phyloP scores from a whole-genome alignment of 192 early-diverging fungal species.

The Coemansia sp. region DNA sequence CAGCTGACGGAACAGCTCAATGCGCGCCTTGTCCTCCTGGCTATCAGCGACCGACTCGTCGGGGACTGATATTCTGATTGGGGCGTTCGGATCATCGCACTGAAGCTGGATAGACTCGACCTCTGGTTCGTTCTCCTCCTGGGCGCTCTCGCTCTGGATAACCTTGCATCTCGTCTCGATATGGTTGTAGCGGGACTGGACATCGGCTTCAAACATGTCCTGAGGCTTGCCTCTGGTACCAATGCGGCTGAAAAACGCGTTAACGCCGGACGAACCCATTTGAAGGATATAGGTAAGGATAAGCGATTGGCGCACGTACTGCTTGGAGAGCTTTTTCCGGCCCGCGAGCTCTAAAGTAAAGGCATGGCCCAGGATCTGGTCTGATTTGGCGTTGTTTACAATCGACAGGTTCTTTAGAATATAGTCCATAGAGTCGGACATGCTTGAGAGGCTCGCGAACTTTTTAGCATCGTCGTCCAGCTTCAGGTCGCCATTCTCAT shows the following conservation, averaged over 20 bases:
- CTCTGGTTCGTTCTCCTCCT: slow-evolving; percentile 36
- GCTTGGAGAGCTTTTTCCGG: slow-evolving; percentile 64
- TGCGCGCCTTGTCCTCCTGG: slow-evolving; percentile 58
- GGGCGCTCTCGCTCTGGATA: slow-evolving; percentile 56
- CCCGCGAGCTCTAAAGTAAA: slow-evolving; percentile 76
- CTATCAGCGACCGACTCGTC: slow-evolving; percentile 48
- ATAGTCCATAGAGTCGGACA: slow-evolving; percentile 63
- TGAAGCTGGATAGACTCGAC: slow-evolving; percentile 74
- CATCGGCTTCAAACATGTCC: slow-evolving; percentile 83
- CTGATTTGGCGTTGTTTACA: slow-evolving; percentile 66
- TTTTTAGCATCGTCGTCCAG: slow-evolving; percentile 56
- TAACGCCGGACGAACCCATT: slow-evolving; percentile 80
- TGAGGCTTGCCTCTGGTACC: slow-evolving; percentile 60
- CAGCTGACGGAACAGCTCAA: slow-evolving; percentile 70
- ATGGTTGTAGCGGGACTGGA: slow-evolving; percentile 78
- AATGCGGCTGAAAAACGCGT: slow-evolving; percentile 76
- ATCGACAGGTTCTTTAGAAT: slow-evolving; percentile 72
- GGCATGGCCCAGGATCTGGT: slow-evolving; percentile 83
- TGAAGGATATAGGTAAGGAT: slow-evolving; percentile 83
- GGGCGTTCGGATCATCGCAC: slow-evolving; percentile 67
- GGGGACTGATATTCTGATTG: slow-evolving; percentile 69
- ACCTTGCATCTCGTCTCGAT: slow-evolving; percentile 76
- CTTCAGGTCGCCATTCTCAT: slow-evolving; percentile 60
- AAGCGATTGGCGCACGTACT: slow-evolving; percentile 78
- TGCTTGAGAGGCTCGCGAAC: slow-evolving; percentile 62